A percentile compares a stretch with the other conserved stretches of the same genome.
Conservation (phyloP, 164 flowering plant species). For the Amborella trichopoda region DNA sequence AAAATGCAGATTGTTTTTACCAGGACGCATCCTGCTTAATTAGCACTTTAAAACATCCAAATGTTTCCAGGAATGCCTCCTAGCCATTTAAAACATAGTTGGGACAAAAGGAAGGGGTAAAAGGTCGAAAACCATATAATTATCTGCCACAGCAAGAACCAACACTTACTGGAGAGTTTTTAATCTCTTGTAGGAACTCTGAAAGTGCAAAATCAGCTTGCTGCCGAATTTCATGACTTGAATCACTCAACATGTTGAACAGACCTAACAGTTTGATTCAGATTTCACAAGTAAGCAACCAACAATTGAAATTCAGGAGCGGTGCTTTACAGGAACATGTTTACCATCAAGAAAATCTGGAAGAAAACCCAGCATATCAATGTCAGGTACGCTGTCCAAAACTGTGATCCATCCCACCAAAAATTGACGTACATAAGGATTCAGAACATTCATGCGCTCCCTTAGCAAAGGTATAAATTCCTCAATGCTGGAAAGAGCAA, state of each 20-base stretch:
- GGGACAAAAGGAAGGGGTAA: neutral
- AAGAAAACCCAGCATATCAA: conserved; percentile 98
- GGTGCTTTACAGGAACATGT: neutral
- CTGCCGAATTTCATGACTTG: conserved; percentile 93
- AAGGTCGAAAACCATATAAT: no score
- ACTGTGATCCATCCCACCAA: conserved; percentile 99
- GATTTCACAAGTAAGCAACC: no score
- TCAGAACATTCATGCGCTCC: conserved; percentile 92
- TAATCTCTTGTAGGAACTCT: conserved; percentile 96
- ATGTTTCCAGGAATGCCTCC: no score
- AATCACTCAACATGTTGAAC: conserved; percentile 94
- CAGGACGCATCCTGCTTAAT: no score
- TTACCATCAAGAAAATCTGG: conserved; percentile 99
- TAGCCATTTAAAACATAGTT: no score
- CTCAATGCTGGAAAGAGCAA: conserved; percentile 61
- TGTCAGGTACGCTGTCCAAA: conserved; percentile 94
- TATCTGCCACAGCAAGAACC: neutral
- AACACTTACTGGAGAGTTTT: conserved; percentile 97
- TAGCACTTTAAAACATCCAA: no score
- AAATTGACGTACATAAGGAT: conserved; percentile 92
- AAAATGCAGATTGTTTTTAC: no score
- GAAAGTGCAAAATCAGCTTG: conserved; percentile 99
- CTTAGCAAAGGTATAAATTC: conserved; percentile 92
- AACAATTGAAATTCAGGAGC: neutral
- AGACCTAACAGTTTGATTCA: conserved; percentile 42